phyloP scores from a whole-genome alignment of 2,329 filamentous ascomycete species.

The Grosmannia serpens region DNA sequence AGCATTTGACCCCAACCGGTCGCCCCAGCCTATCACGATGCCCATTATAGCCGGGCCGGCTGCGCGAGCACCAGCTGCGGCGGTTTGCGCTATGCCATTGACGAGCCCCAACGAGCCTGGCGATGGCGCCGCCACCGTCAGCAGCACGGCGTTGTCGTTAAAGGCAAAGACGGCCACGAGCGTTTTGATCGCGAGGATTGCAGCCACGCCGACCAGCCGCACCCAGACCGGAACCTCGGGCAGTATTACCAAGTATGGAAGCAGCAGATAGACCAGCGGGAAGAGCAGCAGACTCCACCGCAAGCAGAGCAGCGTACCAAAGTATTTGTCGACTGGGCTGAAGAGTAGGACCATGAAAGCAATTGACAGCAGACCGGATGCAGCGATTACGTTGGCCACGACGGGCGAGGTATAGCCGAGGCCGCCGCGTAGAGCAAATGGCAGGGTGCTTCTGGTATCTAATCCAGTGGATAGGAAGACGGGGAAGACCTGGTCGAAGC shows the following conservation, averaged over 20 bases:
- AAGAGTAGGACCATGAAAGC: slow-evolving; percentile 3
- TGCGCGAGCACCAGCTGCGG: slow-evolving; percentile 2
- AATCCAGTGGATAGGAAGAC: slow-evolving; percentile 4
- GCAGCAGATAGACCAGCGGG: slow-evolving; percentile 1
- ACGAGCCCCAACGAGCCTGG: slow-evolving; percentile 5
- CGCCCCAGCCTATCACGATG: slow-evolving; percentile 4
- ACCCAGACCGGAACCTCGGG: not conserved
- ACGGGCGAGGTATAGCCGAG: not conserved
- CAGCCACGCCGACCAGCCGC: not conserved
- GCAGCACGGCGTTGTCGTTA: slow-evolving; percentile 7
- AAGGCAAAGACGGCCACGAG: slow-evolving; percentile 7
- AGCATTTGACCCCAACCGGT: not conserved
- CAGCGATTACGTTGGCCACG: slow-evolving; percentile 4
- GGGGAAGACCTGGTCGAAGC: slow-evolving; percentile 11
- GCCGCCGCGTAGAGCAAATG: slow-evolving; percentile 2
- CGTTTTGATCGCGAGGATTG: not conserved
- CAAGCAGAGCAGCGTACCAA: slow-evolving; percentile 5
- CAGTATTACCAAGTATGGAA: slow-evolving; percentile 7
- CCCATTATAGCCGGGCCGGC: slow-evolving; percentile 7
- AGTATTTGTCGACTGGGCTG: slow-evolving; percentile 2
- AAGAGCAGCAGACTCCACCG: slow-evolving; percentile 2
- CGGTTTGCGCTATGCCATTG: slow-evolving; percentile 9
- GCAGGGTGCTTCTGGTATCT: not conserved
- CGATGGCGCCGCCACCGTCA: slow-evolving; percentile 6
- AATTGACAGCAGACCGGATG: slow-evolving; percentile 5